Evolutionary conservation across 148 eudicot genomes (phyloP), one percentile per base, ranked within the genome.

Genomic region (Salicornia ramosissima): DNA sequence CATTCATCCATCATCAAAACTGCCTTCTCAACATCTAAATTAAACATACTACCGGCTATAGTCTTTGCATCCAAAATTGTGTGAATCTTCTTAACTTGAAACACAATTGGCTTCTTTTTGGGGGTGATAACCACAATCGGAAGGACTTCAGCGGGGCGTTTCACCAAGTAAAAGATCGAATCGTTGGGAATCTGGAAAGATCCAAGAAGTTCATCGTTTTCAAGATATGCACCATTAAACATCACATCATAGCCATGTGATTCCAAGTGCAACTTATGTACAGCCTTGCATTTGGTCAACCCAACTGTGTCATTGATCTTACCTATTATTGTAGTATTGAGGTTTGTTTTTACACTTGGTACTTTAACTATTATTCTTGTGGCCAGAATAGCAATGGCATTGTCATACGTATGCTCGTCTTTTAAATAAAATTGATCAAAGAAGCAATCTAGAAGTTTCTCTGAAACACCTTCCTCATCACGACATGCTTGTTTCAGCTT

Each of bases 1-100:
- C 25, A 39, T 7, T 69, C 77, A 10, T 0, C 40, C 9, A 29
- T 61, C 21, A 55, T 2, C 18, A 80, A 33, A 24, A 4, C 33
- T 6, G 67, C 59, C 18, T 30, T 29, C 2, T 69, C 65, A 36
- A 45, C 43, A 1, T n/a, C 15, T 21, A n/a, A 21, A 8, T 64
- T 29, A 22, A 65, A 46, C 49, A 72, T 70, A 47, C 80, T 75
- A 33, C 73, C 66, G 67, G 78, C 13, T 13, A 67, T 36, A 16
- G 15, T 60, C 67, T 70, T 80, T n/a, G 76, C 47, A 43, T 78
- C 78, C 1, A 67, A 39, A 36, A 83, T 24, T 0, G 76, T 78
- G 13, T 65, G 39, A 40, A 63, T 29, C 49, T 51, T 24, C 76
- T 63, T 81, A 24, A 83, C 82, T 69, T 80, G 58, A 4, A 66